Conservation (phyloP, 192 early-diverging fungal genomes). For the Borealophlyctis nickersoniae region DNA sequence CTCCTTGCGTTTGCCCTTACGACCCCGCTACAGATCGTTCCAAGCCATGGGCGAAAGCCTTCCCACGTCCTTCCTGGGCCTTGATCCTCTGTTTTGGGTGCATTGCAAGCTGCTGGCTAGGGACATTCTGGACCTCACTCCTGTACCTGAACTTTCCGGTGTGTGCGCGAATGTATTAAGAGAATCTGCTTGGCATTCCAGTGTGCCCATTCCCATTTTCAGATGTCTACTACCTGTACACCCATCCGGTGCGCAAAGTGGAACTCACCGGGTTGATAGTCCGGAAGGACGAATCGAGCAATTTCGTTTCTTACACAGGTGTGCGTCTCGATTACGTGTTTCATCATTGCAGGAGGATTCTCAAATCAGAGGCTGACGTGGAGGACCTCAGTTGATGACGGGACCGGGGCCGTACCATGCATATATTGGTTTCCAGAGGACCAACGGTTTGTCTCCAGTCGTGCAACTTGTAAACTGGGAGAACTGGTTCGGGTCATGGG, state of each 20-base stretch:
- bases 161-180: not conserved
- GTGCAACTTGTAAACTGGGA: constrained; percentile 16
- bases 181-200: not conserved
- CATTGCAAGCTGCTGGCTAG: constrained; percentile 12
- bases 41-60: too few species aligned
- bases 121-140: constrained; percentile 12
- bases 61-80: constrained; percentile 19
- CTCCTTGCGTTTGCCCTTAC: too few species aligned
- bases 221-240: constrained; percentile 17
- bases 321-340: too few species aligned
- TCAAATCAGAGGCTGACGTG: too few species aligned
- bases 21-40: too few species aligned
- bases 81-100: constrained; percentile 24
- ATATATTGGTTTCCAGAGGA: constrained; percentile 20
- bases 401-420: constrained; percentile 19
- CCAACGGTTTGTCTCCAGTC: constrained; percentile 1
- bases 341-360: too few species aligned
- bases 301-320: constrained; percentile 16
- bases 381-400: constrained; percentile 23
- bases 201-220: not conserved
- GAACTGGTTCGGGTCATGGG: constrained; percentile 19
- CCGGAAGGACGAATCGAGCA: constrained; percentile 19
- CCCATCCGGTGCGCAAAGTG: constrained; percentile 20
- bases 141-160: constrained; percentile 12
- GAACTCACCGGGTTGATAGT: constrained; percentile 24